These are phyloP conservation scores for Pestalotiopsis sp. DNA, from an alignment of 2,329 filamentous ascomycete species.

Conservation along the genomic window DNA sequence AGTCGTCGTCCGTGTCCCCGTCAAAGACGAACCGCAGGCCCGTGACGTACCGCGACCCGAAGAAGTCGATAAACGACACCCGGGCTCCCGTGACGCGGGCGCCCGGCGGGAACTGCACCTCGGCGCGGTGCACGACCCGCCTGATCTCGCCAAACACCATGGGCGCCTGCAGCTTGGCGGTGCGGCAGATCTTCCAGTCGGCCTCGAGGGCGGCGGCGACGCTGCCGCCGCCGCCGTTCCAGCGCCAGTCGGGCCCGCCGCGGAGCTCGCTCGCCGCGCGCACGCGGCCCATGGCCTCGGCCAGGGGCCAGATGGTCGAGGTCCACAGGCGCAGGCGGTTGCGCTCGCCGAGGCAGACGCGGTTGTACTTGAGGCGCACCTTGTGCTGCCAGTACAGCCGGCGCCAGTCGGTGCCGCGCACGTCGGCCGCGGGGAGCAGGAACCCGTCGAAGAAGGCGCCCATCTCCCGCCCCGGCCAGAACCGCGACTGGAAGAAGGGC, in stretches of 20 bases:
- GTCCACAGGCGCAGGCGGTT: slow-evolving; percentile 26
- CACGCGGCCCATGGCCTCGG: slow-evolving; percentile 18
- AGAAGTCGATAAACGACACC: slow-evolving; percentile 24
- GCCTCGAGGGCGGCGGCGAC: neutral
- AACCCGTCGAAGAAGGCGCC: slow-evolving; percentile 25
- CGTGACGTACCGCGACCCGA: slow-evolving; percentile 21
- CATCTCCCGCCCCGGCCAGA: slow-evolving; percentile 24
- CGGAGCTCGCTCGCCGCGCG: slow-evolving; percentile 15
- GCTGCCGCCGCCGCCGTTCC: neutral
- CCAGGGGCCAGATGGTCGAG: slow-evolving; percentile 22
- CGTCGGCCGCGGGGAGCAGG: slow-evolving; percentile 14
- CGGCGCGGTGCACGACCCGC: slow-evolving; percentile 14
- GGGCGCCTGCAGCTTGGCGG: slow-evolving; percentile 11
- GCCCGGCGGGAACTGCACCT: slow-evolving; percentile 18
- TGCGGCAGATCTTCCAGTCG: slow-evolving; percentile 18
- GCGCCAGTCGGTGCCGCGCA: slow-evolving; percentile 21
- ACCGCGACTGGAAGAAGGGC: slow-evolving; percentile 25
- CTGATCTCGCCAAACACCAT: slow-evolving; percentile 18
- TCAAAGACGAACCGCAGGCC: slow-evolving; percentile 22
- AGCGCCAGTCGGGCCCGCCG: slow-evolving; percentile 16
- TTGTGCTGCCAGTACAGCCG: slow-evolving; percentile 20
- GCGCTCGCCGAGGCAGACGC: slow-evolving; percentile 22
- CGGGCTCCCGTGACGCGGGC: slow-evolving; percentile 16
- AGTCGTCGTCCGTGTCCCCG: neutral
- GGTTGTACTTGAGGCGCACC: slow-evolving; percentile 15